Base-by-base conservation (phyloP, 371 early-diverging fungal genomes). In the Choanephora cucurbitarum region DNA sequence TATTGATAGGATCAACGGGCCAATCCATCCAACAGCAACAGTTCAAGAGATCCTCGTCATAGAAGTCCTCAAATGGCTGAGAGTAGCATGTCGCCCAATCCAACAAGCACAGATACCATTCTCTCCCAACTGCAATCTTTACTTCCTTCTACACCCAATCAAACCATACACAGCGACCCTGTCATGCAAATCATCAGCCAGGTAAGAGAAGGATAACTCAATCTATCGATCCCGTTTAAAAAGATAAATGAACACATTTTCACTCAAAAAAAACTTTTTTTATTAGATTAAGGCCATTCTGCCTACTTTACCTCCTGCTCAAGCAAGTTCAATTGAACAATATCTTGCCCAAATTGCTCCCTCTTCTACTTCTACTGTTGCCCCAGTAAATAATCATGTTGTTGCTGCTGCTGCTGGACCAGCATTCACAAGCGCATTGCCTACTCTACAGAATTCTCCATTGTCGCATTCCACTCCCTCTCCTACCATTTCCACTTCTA, bases 281-380 rank as follows among this genome's bases (percentile, higher is more conserved):
- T 34, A 14, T 17, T 22, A 77, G 78, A 72, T 77, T 7, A 70
- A 73, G 46, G 67, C 78, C 15, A 65, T 77, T 10, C 61, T 77
- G 28, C 78, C 78, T 22, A 64, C 72, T 17, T 49, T 77, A 34
- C 70, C 77, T 41, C 48, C 73, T 13, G 52, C 65, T 28, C 74
- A 75, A 52, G 72, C 73, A 8, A 44, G 46, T 0, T 53, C 68
- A 8, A 72, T 79, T 41, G 74, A 75, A 37, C 72, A 70, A 47
- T 65, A 71, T 22, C 52, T 77, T 19, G 48, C 73, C 2, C 69
- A 72, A 45, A 70, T 70, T 45, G 60, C 57, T 40, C 31, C 66
- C 10, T 24, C 66, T 39, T 53, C 65, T 15, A 37, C 64, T 15
- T 40, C 59, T n/a, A 53, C 64, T 32, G 40, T 59, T 10, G 28